Conservation (phyloP, 352 stramenopile species). For the Globisporangium paroecandrum region DNA sequence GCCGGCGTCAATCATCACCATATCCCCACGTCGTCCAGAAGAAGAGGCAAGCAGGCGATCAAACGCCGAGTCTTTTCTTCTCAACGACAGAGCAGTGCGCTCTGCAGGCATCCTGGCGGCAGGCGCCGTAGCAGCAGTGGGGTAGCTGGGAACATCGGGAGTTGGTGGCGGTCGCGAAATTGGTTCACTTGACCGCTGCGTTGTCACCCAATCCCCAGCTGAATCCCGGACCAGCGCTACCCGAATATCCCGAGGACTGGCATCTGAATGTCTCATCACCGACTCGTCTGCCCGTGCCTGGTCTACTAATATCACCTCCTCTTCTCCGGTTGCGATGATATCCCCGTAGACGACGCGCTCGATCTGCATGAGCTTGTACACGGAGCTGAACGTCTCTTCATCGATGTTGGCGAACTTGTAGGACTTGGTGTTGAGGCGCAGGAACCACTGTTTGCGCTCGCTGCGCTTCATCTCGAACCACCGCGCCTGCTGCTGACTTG, state of each 20-base stretch:
- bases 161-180: background rate
- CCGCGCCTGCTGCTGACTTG: background rate
- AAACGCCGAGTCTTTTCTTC: constrained; percentile 2
- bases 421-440: constrained; percentile 7
- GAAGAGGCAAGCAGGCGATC: constrained; percentile 1
- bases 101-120: background rate
- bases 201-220: background rate
- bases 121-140: background rate
- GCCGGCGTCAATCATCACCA: constrained; percentile 4
- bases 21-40: background rate
- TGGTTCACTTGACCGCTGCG: background rate
- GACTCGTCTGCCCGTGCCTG: too few species aligned
- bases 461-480: constrained; percentile 10
- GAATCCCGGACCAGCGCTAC: background rate
- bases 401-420: constrained; percentile 13
- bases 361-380: constrained; percentile 9
- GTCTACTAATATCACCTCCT: background rate
- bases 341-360: background rate
- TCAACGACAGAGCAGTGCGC: background rate
- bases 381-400: constrained; percentile 8
- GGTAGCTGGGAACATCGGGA: background rate
- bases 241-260: background rate
- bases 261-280: too few species aligned
- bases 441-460: constrained; percentile 12
- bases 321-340: background rate